A percentile compares a stretch with the other conserved stretches of the same genome.
These are phyloP conservation scores for Microdochium paspali DNA, from an alignment of 2,329 filamentous ascomycete genomes.

Conservation along the genomic window DNA sequence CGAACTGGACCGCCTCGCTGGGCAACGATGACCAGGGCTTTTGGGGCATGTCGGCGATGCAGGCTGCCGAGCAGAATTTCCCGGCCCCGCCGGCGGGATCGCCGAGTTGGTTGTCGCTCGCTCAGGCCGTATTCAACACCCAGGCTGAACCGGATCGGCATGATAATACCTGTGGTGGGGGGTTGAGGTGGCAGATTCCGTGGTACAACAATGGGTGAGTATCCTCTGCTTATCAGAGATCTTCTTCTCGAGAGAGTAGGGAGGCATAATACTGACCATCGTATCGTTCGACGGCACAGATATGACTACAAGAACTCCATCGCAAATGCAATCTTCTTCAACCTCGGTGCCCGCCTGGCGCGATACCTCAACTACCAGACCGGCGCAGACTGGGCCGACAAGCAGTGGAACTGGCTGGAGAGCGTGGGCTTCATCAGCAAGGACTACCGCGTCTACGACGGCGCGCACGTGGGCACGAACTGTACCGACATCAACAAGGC, in stretches of 20 bases:
- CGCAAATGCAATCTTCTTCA: slow-evolving; percentile 38
- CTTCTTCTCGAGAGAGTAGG: too few relatives aligned
- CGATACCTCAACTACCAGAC: slow-evolving; percentile 54
- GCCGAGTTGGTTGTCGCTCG: slow-evolving; percentile 53
- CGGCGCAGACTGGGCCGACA: slow-evolving; percentile 51
- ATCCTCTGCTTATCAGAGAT: not conserved
- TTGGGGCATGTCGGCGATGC: slow-evolving; percentile 55
- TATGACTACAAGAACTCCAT: slow-evolving; percentile 18
- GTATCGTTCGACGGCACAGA: not conserved
- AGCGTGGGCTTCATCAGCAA: slow-evolving; percentile 31
- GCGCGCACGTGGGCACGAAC: slow-evolving; percentile 29
- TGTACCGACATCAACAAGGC: slow-evolving; percentile 34
- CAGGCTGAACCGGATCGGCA: slow-evolving; percentile 45
- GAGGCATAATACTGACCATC: not conserved
- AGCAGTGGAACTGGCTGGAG: slow-evolving; percentile 44
- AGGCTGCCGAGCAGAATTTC: slow-evolving; percentile 52
- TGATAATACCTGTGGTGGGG: slow-evolving; percentile 49
- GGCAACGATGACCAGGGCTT: slow-evolving; percentile 53
- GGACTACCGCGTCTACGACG: slow-evolving; percentile 37
- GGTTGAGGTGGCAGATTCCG: slow-evolving; percentile 59
- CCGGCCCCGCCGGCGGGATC: slow-evolving; percentile 37
- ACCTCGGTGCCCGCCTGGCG: slow-evolving; percentile 47
- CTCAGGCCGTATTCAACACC: slow-evolving; percentile 54
- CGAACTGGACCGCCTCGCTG: slow-evolving; percentile 25
- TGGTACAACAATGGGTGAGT: slow-evolving; percentile 43